Evolutionary conservation across 1,284 basidiomycete genomes (phyloP), one percentile per base, ranked within the genome.

Genomic region (Microstroma glucosiphilum): DNA sequence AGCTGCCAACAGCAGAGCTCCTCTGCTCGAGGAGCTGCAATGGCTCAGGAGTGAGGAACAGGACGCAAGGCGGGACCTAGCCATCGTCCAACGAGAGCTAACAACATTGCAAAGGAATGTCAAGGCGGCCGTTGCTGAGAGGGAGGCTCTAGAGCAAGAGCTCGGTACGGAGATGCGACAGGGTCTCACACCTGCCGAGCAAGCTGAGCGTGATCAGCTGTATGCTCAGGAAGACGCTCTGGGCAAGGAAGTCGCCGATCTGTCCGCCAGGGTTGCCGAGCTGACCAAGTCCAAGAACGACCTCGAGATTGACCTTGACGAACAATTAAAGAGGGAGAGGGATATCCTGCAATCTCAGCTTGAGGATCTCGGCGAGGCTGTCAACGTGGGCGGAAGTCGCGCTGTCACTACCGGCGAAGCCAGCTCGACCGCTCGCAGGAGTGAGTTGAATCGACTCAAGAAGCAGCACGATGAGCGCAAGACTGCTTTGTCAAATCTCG

Each of bases 231-330:
- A 89, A 3, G 92, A 93, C 70, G 82, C 82, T 63, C 84, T 87
- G 69, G 87, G 89, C 80, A 87, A 86, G 74, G 82, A 84, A 25
- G 81, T 92, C 59, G 75, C 89, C 23, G 87, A 90, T 65, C 80
- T 89, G 48, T 85, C 86, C 40, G 61, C 58, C 11, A 12, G 13
- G 15, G 58, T 68, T 9, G 51, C 48, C 15, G 67, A 62, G 40
- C 42, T 71, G 42, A 60, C 89, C 43, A 85, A 87, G 23, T 84
- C 84, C 67, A 91, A 90, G 80, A 90, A 87, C 73, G 81, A 87
- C 13, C 82, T 96, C 23, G 91, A 96, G 79, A 93, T 97, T 59
- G 94, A 98, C 79, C 83, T 98, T 40, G 91, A 89, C 67, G 94
- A 98, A 77, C 88, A 88, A 68, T 83, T 97, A 17, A 84, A 87